Conservation (phyloP, 306 rosid genomes). For the Inga oerstediana region DNA sequence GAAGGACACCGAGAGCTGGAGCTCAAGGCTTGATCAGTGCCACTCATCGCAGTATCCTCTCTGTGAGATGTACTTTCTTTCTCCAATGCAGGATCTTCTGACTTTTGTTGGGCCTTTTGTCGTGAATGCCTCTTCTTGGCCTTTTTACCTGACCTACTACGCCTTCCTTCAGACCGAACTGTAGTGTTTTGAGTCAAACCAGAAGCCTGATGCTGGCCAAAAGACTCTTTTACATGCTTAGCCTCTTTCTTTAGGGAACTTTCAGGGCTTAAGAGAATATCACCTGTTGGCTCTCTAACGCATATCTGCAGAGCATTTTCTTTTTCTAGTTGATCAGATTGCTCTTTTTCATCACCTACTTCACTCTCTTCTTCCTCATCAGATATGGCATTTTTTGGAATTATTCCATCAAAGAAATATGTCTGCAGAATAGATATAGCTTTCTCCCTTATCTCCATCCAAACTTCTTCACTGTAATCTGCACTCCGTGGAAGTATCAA, state of each 20-base stretch:
- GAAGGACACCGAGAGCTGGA: slow-evolving; percentile 81
- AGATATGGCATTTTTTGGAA: slow-evolving; percentile 80
- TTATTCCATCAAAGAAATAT: slow-evolving; percentile 82
- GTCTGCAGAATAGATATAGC: slow-evolving; percentile 84
- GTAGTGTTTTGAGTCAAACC: slow-evolving; percentile 68
- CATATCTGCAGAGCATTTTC: slow-evolving; percentile 60
- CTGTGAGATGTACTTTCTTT: slow-evolving; percentile 78
- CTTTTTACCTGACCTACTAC: slow-evolving; percentile 91
- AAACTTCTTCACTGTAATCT: slow-evolving; percentile 98
- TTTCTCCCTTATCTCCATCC: slow-evolving; percentile 99
- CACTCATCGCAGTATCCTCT: slow-evolving; percentile 86
- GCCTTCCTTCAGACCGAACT: slow-evolving; percentile 83
- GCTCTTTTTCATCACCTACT: slow-evolving; percentile 69
- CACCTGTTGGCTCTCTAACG: slow-evolving; percentile 63
- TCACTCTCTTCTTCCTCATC: slow-evolving; percentile 81
- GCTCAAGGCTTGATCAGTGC: slow-evolving; percentile 93
- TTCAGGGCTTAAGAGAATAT: slow-evolving; percentile 59
- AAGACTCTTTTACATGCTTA: slow-evolving; percentile 57
- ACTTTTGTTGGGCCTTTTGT: slow-evolving; percentile 77
- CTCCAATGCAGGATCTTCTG: slow-evolving; percentile 62
- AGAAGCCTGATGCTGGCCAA: slow-evolving; percentile 68
- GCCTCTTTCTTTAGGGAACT: slow-evolving; percentile 71
- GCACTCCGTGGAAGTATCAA: slow-evolving; percentile 99
- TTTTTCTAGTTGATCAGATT: slow-evolving; percentile 58
- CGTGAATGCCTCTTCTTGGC: slow-evolving; percentile 92